These are phyloP conservation scores for Coemansia sp. DNA, from an alignment of 192 early-diverging fungal genomes.

Conservation along the genomic window DNA sequence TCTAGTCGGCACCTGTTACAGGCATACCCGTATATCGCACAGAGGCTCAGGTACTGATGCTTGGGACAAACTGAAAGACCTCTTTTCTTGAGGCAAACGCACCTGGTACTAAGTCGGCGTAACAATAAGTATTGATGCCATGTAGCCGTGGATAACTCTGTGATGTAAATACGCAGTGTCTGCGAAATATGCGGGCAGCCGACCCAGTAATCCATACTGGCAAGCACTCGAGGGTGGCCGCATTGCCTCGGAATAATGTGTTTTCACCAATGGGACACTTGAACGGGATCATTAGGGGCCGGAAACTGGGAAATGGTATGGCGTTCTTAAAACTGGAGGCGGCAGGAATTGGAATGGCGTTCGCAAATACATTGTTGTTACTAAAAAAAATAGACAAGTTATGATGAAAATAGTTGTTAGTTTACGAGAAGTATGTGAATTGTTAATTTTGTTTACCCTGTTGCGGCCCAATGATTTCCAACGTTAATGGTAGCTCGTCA, in stretches of 20 bases:
- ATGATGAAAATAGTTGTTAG: no score
- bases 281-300: neutral
- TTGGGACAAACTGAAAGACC: neutral
- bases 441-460: no score
- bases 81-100: neutral
- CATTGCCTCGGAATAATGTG: neutral
- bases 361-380: no score
- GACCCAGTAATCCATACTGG: neutral
- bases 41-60: neutral
- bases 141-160: neutral
- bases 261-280: neutral
- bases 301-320: neutral
- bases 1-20: neutral
- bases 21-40: neutral
- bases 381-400: no score
- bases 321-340: neutral
- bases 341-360: neutral
- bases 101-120: neutral
- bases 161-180: neutral
- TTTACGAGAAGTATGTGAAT: no score
- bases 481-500: no score
- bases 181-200: neutral
- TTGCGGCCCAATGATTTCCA: no score
- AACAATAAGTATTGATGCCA: neutral
- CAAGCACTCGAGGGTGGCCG: neutral